Percentiles rank a stretch among this genome's conserved stretches.
These are phyloP conservation scores for Blastomyces emzantsi DNA, from an alignment of 2,329 filamentous ascomycete genomes.

Conservation along the genomic window DNA sequence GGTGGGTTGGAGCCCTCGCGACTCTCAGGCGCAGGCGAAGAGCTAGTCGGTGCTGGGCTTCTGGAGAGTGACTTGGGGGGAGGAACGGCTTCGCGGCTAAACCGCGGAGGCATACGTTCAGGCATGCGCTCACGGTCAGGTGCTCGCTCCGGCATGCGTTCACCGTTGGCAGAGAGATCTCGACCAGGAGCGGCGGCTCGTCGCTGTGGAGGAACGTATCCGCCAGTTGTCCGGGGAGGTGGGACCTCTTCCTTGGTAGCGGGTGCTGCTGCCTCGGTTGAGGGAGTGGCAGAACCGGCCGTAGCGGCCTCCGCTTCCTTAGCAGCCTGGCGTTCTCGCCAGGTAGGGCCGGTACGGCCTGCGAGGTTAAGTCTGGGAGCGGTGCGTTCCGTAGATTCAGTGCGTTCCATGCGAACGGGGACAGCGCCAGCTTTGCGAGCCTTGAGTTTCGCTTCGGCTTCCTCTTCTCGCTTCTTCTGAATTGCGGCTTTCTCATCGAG, in stretches of 20 bases:
- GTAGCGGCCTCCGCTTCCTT: conserved; percentile 31
- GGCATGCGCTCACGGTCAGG: background rate
- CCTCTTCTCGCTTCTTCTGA: conserved; percentile 78
- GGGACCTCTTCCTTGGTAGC: conserved; percentile 8
- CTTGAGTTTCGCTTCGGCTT: conserved; percentile 67
- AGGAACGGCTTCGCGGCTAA: conserved; percentile 8
- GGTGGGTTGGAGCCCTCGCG: conserved; percentile 11
- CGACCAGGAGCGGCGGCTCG: conserved; percentile 12
- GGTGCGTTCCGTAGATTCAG: conserved; percentile 42
- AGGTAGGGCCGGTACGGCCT: conserved; percentile 41
- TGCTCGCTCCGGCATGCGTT: conserved; percentile 2
- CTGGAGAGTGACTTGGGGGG: conserved; percentile 11
- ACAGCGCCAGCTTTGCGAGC: conserved; percentile 51
- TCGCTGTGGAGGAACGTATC: conserved; percentile 16
- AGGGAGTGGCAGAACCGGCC: conserved; percentile 18
- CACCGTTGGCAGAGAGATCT: conserved; percentile 13
- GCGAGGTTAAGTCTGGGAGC: conserved; percentile 50
- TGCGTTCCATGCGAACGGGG: conserved; percentile 29
- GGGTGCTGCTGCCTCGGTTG: conserved; percentile 22
- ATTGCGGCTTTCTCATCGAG: conserved; percentile 53
- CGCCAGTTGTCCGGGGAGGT: conserved; percentile 4
- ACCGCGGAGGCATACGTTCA: conserved; percentile 3
- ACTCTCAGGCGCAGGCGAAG: conserved; percentile 12
- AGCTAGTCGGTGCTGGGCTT: conserved; percentile 11
- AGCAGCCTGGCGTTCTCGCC: conserved; percentile 53